Evolutionary conservation across 305 asterid species (phyloP).

Genomic region (Plantago lanceolata): DNA sequence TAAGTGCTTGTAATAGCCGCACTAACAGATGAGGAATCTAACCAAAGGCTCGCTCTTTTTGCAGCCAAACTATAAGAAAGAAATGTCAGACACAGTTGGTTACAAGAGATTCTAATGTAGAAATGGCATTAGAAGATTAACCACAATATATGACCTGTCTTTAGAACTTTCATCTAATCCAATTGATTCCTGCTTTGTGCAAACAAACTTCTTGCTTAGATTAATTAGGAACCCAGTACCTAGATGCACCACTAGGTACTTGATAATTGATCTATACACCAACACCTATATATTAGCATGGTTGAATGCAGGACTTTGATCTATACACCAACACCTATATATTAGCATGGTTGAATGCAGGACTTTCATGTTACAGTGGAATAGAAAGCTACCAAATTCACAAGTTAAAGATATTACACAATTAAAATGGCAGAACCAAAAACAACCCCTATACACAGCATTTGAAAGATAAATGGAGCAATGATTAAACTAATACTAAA

Average conservation of each 20-base stretch:
- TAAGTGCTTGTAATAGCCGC: conserved; percentile 77
- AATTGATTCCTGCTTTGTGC: neutral
- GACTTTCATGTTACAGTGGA: neutral
- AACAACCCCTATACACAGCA: too few relatives aligned
- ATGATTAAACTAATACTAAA: neutral
- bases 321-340: neutral
- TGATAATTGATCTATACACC: neutral
- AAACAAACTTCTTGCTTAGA: neutral
- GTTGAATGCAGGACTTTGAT: neutral
- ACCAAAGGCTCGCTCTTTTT: conserved; percentile 71
- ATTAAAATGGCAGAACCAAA: too few relatives aligned
- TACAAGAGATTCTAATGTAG: conserved; percentile 17
- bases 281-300: too few relatives aligned
- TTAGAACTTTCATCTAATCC: neutral
- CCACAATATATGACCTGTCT: neutral
- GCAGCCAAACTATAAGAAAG: conserved; percentile 70
- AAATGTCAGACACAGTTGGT: conserved; percentile 20
- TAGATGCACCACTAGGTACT: neutral
- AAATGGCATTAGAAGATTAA: neutral
- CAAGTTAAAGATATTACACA: too few relatives aligned
- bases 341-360: too few relatives aligned
- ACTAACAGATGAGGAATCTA: conserved; percentile 80
- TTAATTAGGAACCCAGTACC: neutral
- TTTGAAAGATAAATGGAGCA: neutral
- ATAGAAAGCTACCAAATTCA: too few relatives aligned